Conservation (phyloP, 2,329 filamentous ascomycete species). For the Beauveria bassiana region DNA sequence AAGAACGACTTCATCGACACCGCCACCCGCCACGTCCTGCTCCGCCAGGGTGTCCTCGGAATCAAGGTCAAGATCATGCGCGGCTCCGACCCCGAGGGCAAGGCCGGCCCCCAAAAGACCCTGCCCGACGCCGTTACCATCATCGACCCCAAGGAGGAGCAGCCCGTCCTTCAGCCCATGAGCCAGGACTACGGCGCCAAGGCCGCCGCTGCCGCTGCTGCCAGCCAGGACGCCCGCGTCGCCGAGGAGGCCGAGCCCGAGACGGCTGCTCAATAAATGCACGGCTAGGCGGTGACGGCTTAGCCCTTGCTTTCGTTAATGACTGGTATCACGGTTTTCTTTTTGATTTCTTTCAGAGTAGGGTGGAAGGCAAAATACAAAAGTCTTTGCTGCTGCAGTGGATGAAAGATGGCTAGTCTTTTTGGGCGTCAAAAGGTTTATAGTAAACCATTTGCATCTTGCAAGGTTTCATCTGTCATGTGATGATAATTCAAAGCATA, state of each 20-base stretch:
- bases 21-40: conserved; percentile 97
- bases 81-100: conserved; percentile 98
- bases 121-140: conserved; percentile 98
- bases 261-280: conserved; percentile 33
- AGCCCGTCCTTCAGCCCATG: conserved; percentile 86
- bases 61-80: conserved; percentile 99
- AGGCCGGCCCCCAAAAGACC: conserved; percentile 93
- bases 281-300: conserved; percentile 6
- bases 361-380: conserved; percentile 13
- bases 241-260: conserved; percentile 53
- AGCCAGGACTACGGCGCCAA: conserved; percentile 99
- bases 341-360: background rate
- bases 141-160: conserved; percentile 99
- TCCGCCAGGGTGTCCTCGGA: conserved; percentile 98
- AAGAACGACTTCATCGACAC: conserved; percentile 99
- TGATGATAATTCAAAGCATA: conserved; percentile 30
- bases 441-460: conserved; percentile 31
- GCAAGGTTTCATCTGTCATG: conserved; percentile 31
- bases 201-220: conserved; percentile 58
- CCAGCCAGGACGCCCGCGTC: conserved; percentile 52
- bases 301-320: background rate
- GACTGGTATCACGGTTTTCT: conserved; percentile 8
- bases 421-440: conserved; percentile 30
- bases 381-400: background rate
- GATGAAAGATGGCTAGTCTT: conserved; percentile 22